Base-by-base conservation (phyloP, 2,329 filamentous ascomycete species). In the Arthrinium phaeospermum region DNA sequence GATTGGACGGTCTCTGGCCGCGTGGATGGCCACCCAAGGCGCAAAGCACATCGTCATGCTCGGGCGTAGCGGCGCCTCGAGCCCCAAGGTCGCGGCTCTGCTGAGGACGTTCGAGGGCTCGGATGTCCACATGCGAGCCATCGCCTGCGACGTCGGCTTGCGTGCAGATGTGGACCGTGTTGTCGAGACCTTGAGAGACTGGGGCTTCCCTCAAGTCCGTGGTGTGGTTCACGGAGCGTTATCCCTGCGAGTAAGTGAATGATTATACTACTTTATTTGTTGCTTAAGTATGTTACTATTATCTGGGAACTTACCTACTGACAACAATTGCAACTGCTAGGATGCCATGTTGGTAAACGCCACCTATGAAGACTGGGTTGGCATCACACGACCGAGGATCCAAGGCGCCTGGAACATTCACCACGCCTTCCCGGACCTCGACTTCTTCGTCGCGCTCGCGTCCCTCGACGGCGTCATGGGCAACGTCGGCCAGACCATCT, bases 11-110 rank as follows among this genome's bases (percentile, higher is more conserved):
- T 72, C 71, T 22, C 71, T 77, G n/a, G 67, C 75, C 1, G 71
- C 70, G 16, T 77, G 75, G 76, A 74, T 78, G 75, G 76, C 71
- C 1, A 53, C 57, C 30, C 71, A 64, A 4, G 77, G 76, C 1
- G 77, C 77, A 1, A 75, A 67, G 67, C 68, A 73, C 44, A 51
- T 77, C 3, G 69, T 77, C 30, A 51, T 77, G 16, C 24, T 77
- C 2, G 74, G 73, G n/a, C 71, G 76, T 19, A 72, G 72, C 34
- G 77, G 74, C 22, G 77, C n/a, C 70, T 78, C 57, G 68, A 73
- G 24, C 49, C 44, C 74, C 46, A 45, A 74, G 16, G 71, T 74
- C 44, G 75, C 74, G 44, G 75, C 76, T 2, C 73, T 71, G 14
- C 3, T 70, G 51, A 44, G 37, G 16, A 34, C 8, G 8, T 70